These are phyloP conservation scores for Fusarium poae DNA, from an alignment of 2,329 filamentous ascomycete genomes.

Conservation along the genomic window DNA sequence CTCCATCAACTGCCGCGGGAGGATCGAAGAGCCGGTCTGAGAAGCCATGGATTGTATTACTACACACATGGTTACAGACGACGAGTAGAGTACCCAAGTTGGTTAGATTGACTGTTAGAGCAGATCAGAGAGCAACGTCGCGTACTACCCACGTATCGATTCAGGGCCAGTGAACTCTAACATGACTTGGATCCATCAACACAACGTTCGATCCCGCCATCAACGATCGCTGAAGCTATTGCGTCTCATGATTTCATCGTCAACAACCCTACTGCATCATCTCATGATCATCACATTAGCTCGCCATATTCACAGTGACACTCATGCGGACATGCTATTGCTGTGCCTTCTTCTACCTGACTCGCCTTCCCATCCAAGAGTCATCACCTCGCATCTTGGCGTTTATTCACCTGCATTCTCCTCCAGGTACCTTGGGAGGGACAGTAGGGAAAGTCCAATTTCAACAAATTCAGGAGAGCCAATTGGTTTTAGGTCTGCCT, in stretches of 20 bases:
- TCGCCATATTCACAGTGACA: background rate
- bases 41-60: conserved; percentile 1
- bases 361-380: conserved; percentile 18
- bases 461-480: conserved; percentile 26
- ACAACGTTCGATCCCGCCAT: background rate
- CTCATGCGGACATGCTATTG: background rate
- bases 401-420: conserved; percentile 10
- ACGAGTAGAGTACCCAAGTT: background rate
- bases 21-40: conserved; percentile 10
- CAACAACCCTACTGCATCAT: background rate
- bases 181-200: background rate
- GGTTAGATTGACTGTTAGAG: background rate
- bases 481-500: conserved; percentile 35
- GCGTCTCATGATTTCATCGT: background rate
- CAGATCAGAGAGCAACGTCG: background rate
- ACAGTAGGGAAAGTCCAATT: conserved; percentile 27
- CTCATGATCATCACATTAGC: conserved; percentile 4
- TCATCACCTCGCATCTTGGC: conserved; percentile 23
- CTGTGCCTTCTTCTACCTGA: conserved; percentile 8
- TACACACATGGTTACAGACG: background rate
- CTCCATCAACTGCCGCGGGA: conserved; percentile 19
- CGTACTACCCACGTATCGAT: background rate
- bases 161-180: conserved; percentile 2
- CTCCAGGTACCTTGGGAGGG: background rate
- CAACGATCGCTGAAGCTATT: background rate